Evolutionary conservation across 257 asterid genomes (phyloP).

Genomic region (Solanum lycopersicoides): DNA sequence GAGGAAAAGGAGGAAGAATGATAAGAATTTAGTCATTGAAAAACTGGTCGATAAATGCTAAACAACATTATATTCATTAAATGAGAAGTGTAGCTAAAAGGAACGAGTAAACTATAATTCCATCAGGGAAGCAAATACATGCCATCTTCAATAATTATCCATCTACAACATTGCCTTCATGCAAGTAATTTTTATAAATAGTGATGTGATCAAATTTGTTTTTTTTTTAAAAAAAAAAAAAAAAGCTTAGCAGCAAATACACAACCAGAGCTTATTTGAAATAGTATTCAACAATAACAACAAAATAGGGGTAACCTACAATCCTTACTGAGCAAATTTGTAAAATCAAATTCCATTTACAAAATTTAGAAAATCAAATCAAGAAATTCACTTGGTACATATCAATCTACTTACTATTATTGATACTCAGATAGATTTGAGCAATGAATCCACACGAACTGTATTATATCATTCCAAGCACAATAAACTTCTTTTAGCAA

Average conservation of each 20-base stretch:
- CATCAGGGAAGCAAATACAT: not conserved
- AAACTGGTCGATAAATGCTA: not conserved
- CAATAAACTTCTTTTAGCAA: not conserved
- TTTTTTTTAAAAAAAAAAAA: too few relatives aligned
- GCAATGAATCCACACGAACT: not conserved
- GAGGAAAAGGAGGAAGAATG: not conserved
- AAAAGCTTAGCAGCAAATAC: not conserved
- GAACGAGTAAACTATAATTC: not conserved
- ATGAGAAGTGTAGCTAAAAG: not conserved
- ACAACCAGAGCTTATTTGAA: not conserved
- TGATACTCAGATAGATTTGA: not conserved
- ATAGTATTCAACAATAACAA: not conserved
- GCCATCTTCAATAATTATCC: not conserved
- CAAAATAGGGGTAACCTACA: not conserved
- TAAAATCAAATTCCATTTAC: not conserved
- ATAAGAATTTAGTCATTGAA: not conserved
- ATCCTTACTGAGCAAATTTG: not conserved
- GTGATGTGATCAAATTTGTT: not conserved
- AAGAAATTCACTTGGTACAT: not conserved
- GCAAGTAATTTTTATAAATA: not conserved
- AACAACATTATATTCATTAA: not conserved
- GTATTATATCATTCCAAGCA: not conserved
- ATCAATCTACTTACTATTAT: not conserved
- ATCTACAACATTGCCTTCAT: not conserved
- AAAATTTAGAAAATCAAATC: not conserved